Conservation (phyloP, 2,329 filamentous ascomycete genomes). For the Drechslerella dactyloides region DNA sequence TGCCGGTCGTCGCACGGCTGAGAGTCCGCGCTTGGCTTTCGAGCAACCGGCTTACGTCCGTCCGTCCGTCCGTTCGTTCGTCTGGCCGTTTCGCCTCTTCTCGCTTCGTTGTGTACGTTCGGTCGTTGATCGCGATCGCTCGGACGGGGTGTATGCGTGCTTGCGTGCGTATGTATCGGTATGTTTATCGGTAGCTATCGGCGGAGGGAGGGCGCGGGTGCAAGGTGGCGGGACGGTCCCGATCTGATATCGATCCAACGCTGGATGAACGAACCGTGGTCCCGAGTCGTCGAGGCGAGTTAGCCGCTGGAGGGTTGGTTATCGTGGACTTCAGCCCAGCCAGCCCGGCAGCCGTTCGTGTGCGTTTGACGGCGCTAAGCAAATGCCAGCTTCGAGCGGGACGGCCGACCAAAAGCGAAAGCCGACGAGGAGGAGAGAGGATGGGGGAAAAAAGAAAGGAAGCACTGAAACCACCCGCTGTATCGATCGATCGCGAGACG, state of each 20-base stretch:
- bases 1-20: slow-evolving; percentile 19
- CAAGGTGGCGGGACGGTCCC: not conserved
- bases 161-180: not conserved
- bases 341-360: slow-evolving; percentile 16
- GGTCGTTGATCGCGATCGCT: not conserved
- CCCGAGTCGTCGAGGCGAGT: not conserved
- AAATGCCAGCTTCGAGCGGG: not conserved
- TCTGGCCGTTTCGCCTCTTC: not conserved
- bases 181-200: not conserved
- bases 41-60: not conserved
- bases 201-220: slow-evolving; percentile 4
- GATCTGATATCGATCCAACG: not conserved
- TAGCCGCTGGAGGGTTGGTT: slow-evolving; percentile 24
- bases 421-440: slow-evolving; percentile 1
- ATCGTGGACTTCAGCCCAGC: slow-evolving; percentile 18
- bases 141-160: not conserved
- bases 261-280: not conserved
- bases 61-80: not conserved
- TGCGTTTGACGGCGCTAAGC: slow-evolving; percentile 45
- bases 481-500: no score
- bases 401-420: not conserved
- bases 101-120: not conserved
- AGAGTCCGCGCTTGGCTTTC: not conserved
- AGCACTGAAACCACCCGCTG: slow-evolving; percentile 2
- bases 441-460: not conserved